phyloP scores from a whole-genome alignment of 129 eudicot genomes.

The Tagetes erecta region DNA sequence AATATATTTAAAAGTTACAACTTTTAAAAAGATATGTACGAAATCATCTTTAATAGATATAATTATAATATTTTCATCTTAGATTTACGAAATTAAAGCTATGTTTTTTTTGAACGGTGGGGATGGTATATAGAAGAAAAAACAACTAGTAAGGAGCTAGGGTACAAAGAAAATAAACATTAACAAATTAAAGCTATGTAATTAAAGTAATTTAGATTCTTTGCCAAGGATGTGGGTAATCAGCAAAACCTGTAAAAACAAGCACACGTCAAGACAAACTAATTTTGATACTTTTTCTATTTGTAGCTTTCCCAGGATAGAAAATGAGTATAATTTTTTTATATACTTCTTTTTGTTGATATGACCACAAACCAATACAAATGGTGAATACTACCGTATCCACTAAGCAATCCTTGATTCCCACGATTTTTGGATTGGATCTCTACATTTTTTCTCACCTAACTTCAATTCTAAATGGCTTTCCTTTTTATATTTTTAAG shows the following conservation, averaged over 20 bases:
- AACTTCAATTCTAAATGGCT: slow-evolving; percentile 27
- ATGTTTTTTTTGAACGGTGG: too few relatives aligned
- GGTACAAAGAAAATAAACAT: too few relatives aligned
- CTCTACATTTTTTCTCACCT: slow-evolving; percentile 34
- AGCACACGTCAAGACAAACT: slow-evolving; percentile 15
- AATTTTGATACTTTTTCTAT: not conserved
- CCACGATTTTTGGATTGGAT: slow-evolving; percentile 35
- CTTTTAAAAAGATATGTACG: not conserved
- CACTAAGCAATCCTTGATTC: slow-evolving; percentile 37
- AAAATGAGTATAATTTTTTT: slow-evolving; percentile 15
- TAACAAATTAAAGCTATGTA: too few relatives aligned
- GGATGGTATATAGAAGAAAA: too few relatives aligned
- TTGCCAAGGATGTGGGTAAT: slow-evolving; percentile 21
- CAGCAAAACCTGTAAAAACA: slow-evolving; percentile 27
- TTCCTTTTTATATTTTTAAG: slow-evolving; percentile 13
- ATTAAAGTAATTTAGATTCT: slow-evolving; percentile 19
- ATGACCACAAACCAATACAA: slow-evolving; percentile 21
- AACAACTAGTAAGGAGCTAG: too few relatives aligned
- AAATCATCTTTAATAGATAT: not conserved
- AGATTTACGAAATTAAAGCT: not conserved
- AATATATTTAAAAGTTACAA: not conserved
- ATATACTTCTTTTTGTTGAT: slow-evolving; percentile 25
- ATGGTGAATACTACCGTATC: slow-evolving; percentile 22
- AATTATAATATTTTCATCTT: not conserved
- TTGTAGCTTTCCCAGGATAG: not conserved